Evolutionary conservation across 2,329 filamentous ascomycete genomes (phyloP).

Genomic region (Cladobotryum protrusum): DNA sequence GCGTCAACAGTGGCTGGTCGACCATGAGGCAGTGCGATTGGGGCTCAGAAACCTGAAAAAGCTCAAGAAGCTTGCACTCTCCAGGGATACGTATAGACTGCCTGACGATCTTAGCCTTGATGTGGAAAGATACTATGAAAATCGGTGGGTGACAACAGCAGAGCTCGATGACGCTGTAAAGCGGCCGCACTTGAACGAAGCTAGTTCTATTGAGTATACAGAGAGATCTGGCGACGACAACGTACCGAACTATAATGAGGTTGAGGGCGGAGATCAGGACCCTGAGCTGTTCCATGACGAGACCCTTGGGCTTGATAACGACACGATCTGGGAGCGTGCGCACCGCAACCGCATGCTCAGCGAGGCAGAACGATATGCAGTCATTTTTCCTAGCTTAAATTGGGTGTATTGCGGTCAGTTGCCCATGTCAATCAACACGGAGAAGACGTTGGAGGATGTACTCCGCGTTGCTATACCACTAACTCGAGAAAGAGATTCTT

Average conservation of each 20-base stretch:
- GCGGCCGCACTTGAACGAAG: not conserved
- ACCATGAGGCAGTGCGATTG: not conserved
- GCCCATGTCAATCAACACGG: not conserved
- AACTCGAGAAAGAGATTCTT: not conserved
- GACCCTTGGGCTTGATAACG: not conserved
- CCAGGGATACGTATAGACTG: not conserved
- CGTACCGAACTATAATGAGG: not conserved
- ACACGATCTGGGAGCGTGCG: not conserved
- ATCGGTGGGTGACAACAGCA: not conserved
- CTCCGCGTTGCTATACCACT: not conserved
- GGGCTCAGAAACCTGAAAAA: not conserved
- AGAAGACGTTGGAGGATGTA: not conserved
- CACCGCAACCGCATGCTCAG: constrained; percentile 2
- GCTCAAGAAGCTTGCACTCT: constrained; percentile 1
- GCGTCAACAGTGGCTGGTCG: not conserved
- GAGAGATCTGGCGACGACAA: not conserved
- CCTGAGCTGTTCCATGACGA: not conserved
- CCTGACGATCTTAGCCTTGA: not conserved
- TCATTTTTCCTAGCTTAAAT: not conserved
- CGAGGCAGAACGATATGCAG: constrained; percentile 1
- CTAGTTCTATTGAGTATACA: not conserved
- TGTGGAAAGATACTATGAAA: not conserved
- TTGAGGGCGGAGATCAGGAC: not conserved
- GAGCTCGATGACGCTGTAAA: not conserved
- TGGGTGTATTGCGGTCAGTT: constrained; percentile 2